Base-by-base conservation (phyloP, 768 basidiomycete species). In the Mycena latifolia region DNA sequence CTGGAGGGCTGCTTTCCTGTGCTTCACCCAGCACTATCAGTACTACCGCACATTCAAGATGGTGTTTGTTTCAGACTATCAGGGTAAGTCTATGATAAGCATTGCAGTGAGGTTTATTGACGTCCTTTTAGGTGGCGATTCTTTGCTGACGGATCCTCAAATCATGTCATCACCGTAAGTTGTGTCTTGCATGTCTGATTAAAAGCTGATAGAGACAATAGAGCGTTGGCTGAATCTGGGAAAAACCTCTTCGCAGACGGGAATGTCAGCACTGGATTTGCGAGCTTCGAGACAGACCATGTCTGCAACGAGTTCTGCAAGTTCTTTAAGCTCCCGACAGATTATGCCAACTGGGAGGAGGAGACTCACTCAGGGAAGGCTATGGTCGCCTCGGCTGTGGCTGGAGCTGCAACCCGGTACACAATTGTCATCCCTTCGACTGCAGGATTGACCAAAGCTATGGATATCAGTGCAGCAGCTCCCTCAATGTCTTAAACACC, bases 41-140 rank as follows among this genome's bases (percentile, higher is more conserved):
- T 77, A 71, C 28, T 64, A 25, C 43, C 61, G 64, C 46, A 74
- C 71, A 1, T 58, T 67, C 52, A 71, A 70, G 41, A 55, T 66
- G 20, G 72, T 61, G 0, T 77, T 75, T 46, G 69, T 77, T 14
- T 73, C 74, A 3, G 72, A 77, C 61, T 72, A 68, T 28, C 75
- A 76, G 70, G 75, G 75, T 73, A 10, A 3, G 6, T 39, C 15
- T 39, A 3, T 39, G 4, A 12, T 39, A 39, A 12, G 37, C 37
- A 4, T 18, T 35, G 8, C 33, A 39, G n/a, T 39, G 10, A 39
- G 8, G 14, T 35, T 7, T 7, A 39, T 17, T 15, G 5, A 39
- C 15, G 15, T 17, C 15, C 4, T n/a, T n/a, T 33, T 28, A 74
- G 73, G 73, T 5, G 69, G 68, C 20, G 33, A 39, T n/a, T 39